phyloP scores from a whole-genome alignment of 2,329 filamentous ascomycete genomes.

The Fusarium liriodendri region DNA sequence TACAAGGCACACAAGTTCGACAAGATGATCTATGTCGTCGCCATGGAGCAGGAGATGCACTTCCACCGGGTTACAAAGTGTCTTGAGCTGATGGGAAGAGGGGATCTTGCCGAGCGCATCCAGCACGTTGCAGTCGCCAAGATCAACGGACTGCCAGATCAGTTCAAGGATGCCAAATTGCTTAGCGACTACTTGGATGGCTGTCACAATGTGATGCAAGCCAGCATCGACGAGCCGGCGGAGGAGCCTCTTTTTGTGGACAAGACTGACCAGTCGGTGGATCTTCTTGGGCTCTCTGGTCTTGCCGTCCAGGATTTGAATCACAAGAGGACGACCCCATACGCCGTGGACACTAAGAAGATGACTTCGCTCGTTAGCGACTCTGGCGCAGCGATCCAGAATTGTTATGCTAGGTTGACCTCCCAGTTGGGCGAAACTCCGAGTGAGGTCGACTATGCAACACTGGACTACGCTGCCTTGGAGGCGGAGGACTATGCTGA shows the following conservation, averaged over 20 bases:
- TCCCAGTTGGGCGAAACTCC: constrained; percentile 5
- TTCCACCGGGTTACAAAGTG: constrained; percentile 77
- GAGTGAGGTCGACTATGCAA: constrained; percentile 18
- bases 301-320: constrained; percentile 41
- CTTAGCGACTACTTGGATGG: constrained; percentile 38
- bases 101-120: constrained; percentile 48
- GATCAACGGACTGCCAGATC: constrained; percentile 52
- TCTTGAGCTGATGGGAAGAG: constrained; percentile 50
- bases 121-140: constrained; percentile 63
- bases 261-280: constrained; percentile 20
- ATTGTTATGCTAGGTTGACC: constrained; percentile 36
- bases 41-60: constrained; percentile 77
- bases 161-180: constrained; percentile 21
- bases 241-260: constrained; percentile 18
- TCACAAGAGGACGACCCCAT: constrained; percentile 40
- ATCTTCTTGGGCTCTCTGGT: constrained; percentile 25
- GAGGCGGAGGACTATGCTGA: constrained; percentile 40
- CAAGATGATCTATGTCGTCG: constrained; percentile 84
- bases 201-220: constrained; percentile 10
- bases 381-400: constrained; percentile 35
- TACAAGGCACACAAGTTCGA: constrained; percentile 72
- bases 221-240: constrained; percentile 4
- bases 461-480: constrained; percentile 21
- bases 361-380: constrained; percentile 47
- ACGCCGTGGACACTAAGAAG: constrained; percentile 38